Percentiles rank a stretch among this genome's conserved stretches.
phyloP scores from a whole-genome alignment of 2,329 filamentous ascomycete species.

The Ophidiomyces ophidiicola region DNA sequence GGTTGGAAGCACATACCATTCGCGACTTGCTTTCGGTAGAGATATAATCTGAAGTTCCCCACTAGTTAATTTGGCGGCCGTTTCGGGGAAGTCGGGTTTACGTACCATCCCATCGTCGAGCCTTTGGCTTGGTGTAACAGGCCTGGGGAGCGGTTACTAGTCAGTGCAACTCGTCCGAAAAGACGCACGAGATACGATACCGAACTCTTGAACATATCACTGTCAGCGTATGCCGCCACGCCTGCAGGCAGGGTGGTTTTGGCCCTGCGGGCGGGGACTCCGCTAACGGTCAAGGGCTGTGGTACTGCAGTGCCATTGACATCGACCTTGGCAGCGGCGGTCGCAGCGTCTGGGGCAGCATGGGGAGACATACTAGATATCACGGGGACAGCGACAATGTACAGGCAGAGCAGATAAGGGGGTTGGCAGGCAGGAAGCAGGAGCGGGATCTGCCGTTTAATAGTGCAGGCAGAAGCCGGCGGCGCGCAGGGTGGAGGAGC shows the following conservation, averaged over 20 bases:
- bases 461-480: background rate
- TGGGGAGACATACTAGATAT: slow-evolving; percentile 8
- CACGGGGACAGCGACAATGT: too few relatives aligned
- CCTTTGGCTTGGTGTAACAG: slow-evolving; percentile 53
- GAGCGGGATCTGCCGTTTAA: too few relatives aligned
- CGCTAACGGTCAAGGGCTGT: slow-evolving; percentile 47
- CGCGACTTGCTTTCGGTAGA: slow-evolving; percentile 49
- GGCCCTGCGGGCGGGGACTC: slow-evolving; percentile 54
- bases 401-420: too few relatives aligned
- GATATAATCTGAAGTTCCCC: slow-evolving; percentile 38
- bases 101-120: slow-evolving; percentile 72
- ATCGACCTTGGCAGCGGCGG: background rate
- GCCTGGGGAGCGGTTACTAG: slow-evolving; percentile 20
- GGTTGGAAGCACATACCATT: too few relatives aligned
- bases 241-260: slow-evolving; percentile 64
- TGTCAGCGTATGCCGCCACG: slow-evolving; percentile 63
- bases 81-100: background rate
- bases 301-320: slow-evolving; percentile 13
- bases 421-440: too few relatives aligned
- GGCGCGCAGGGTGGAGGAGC: too few relatives aligned
- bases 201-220: slow-evolving; percentile 70
- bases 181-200: slow-evolving; percentile 32
- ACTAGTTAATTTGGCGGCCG: background rate
- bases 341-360: slow-evolving; percentile 7
- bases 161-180: background rate